A percentile compares a stretch with the other conserved stretches of the same genome.
Conservation (phyloP, 495 filamentous ascomycete species). For the Aspergillus bertholletiae region DNA sequence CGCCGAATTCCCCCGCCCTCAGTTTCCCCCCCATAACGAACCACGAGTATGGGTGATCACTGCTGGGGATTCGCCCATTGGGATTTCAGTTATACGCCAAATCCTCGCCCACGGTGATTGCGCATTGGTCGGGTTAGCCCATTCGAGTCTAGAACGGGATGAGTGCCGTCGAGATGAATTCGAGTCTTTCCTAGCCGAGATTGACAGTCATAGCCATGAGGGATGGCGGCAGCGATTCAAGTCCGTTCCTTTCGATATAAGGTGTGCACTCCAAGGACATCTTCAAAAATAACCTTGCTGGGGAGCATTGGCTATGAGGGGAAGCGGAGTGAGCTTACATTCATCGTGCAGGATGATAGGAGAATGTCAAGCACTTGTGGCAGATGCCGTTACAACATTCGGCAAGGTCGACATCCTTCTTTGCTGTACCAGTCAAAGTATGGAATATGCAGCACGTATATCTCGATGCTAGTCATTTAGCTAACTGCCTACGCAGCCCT, state of each 20-base stretch:
- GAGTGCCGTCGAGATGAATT: slow-evolving; percentile 48
- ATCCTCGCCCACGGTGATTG: slow-evolving; percentile 83
- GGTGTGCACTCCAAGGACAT: slow-evolving; percentile 27
- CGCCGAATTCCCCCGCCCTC: slow-evolving; percentile 38
- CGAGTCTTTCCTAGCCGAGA: slow-evolving; percentile 56
- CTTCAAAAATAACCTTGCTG: not conserved
- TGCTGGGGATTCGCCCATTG: slow-evolving; percentile 76
- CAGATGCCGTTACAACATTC: slow-evolving; percentile 79
- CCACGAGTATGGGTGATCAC: slow-evolving; percentile 86
- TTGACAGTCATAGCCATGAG: slow-evolving; percentile 58
- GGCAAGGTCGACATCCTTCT: slow-evolving; percentile 85
- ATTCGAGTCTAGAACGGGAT: slow-evolving; percentile 43
- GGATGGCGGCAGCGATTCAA: slow-evolving; percentile 45
- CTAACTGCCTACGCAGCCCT: slow-evolving; percentile 52
- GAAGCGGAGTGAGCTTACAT: slow-evolving; percentile 12
- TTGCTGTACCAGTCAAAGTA: slow-evolving; percentile 83
- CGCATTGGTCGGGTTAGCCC: slow-evolving; percentile 72
- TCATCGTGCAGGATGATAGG: slow-evolving; percentile 36
- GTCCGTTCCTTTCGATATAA: slow-evolving; percentile 46
- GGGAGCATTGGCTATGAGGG: not conserved
- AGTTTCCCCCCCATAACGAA: slow-evolving; percentile 56
- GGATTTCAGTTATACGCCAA: slow-evolving; percentile 65
- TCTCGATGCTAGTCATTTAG: not conserved
- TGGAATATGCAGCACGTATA: not conserved
- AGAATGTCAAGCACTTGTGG: slow-evolving; percentile 75